A percentile compares a stretch with the other conserved stretches of the same genome.
Evolutionary conservation across 2,329 filamentous ascomycete species (phyloP).

Genomic region (Ascochyta viciae-villosae): DNA sequence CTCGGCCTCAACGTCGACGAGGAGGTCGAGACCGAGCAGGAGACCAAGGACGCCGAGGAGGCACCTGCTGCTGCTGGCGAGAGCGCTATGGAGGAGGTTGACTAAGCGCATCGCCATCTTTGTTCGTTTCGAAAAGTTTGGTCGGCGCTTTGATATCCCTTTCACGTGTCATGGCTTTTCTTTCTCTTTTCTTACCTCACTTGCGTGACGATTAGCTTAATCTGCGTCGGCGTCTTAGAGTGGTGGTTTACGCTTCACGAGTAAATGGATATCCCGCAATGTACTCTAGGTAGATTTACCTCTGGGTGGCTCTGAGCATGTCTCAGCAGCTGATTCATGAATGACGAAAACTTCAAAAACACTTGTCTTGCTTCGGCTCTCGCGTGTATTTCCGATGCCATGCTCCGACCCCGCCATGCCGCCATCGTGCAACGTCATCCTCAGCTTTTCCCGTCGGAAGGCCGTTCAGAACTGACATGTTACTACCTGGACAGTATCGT

Average conservation of each 20-base stretch:
- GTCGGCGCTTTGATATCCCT: conserved; percentile 49
- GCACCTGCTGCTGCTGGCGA: conserved; percentile 73
- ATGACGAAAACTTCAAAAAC: conserved; percentile 42
- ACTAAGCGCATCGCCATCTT: conserved; percentile 65
- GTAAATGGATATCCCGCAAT: conserved; percentile 45
- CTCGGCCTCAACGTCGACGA: conserved; percentile 98
- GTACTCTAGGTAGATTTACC: conserved; percentile 44
- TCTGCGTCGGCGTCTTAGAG: conserved; percentile 46
- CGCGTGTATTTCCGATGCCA: not conserved
- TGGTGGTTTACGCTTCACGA: conserved; percentile 44
- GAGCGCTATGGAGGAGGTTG: conserved; percentile 99
- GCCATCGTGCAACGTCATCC: conserved; percentile 24
- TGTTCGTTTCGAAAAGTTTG: conserved; percentile 46
- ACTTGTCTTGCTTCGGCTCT: not conserved
- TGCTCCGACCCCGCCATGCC: conserved; percentile 10
- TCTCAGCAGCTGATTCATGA: conserved; percentile 35
- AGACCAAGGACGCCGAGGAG: conserved; percentile 63
- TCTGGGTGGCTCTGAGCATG: conserved; percentile 32
- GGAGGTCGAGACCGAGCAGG: conserved; percentile 74
- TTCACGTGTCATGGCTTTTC: conserved; percentile 50
- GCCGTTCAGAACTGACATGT: conserved; percentile 3
- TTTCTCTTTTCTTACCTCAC: conserved; percentile 38
- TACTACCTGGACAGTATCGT: conserved; percentile 9
- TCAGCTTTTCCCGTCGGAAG: conserved; percentile 30
- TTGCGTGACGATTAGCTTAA: conserved; percentile 43